Base-by-base conservation (phyloP, 2,329 filamentous ascomycete species). In the Ophiostoma australiae region DNA sequence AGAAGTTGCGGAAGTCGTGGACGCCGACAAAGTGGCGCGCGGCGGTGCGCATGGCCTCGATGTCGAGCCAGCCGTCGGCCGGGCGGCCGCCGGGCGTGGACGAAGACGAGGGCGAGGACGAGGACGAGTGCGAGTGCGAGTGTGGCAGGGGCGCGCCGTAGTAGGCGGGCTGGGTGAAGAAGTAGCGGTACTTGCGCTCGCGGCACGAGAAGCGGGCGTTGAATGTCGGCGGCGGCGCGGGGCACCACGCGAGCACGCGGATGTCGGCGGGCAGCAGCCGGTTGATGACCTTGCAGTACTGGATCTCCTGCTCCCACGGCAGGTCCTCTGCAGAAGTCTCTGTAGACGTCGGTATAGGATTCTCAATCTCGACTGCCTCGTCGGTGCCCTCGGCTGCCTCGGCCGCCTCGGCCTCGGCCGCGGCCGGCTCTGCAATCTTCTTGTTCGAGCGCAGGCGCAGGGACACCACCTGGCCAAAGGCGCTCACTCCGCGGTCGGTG, bases 1-100 rank as follows among this genome's bases (percentile, higher is more conserved):
- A 98, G 78, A 98, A 91, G 80, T 99, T 99, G 72, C 95, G 89
- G 81, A 98, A 99, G 81, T 99, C 95, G 80, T 98, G 92, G 69
- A 89, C 80, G 6, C 95, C 95, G 75, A 93, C 87, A 75, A 92
- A 94, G 68, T 89, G 84, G 78, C 88, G 90, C 33, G 94, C 95
- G 0, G 92, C 95, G 76, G 88, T 81, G 23, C 88, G 86, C 95
- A 99, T 99, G 48, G 90, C 90, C 0, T 88, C 89, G 71, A 98
- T 91, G 80, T 98, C 90, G 7, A 99, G 86, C 88, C 91, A 95
- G 44, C 93, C 94, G 74, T 90, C 86, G 77, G 86, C 86, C 55
- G 78, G 70, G 1, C 23, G 23, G 72, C 73, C 70, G 70, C 75
- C 74, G 73, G 48, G 44, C 71, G 52, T 77, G 1, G 84, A 81